Evolutionary conservation across 1,284 basidiomycete genomes (phyloP).

Genomic region (Naganishia sp.): DNA sequence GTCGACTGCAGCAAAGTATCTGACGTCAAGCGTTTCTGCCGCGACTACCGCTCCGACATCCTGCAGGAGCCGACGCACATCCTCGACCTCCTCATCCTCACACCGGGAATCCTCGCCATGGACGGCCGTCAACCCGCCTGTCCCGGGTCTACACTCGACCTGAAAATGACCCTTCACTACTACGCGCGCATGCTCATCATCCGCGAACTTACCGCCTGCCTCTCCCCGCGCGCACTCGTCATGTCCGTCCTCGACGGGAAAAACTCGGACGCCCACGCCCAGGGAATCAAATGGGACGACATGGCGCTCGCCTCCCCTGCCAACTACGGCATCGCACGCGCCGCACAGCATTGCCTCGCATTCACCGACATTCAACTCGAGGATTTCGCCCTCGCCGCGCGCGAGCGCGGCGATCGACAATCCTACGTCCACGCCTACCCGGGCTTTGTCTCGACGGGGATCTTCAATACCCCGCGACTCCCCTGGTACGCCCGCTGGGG

Average conservation of each 20-base stretch:
- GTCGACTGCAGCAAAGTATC: slow-evolving; percentile 31
- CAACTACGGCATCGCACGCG: slow-evolving; percentile 28
- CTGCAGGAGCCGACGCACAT: slow-evolving; percentile 6
- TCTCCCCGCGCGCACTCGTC: slow-evolving; percentile 31
- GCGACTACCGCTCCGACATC: slow-evolving; percentile 14
- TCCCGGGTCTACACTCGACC: slow-evolving; percentile 27
- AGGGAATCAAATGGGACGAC: slow-evolving; percentile 32
- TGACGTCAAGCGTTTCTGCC: slow-evolving; percentile 34
- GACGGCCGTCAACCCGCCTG: slow-evolving; percentile 30
- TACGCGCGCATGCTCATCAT: slow-evolving; percentile 35
- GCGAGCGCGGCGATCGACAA: slow-evolving; percentile 1
- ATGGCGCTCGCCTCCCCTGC: slow-evolving; percentile 28
- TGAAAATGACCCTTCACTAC: slow-evolving; percentile 35
- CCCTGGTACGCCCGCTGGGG: slow-evolving; percentile 22
- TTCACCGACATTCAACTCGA: slow-evolving; percentile 33
- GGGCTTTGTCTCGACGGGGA: slow-evolving; percentile 30
- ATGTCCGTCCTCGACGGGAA: slow-evolving; percentile 34
- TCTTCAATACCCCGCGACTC: slow-evolving; percentile 19
- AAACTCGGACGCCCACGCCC: slow-evolving; percentile 15
- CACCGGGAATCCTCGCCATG: slow-evolving; percentile 32
- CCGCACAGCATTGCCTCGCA: slow-evolving; percentile 30
- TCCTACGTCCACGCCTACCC: slow-evolving; percentile 34
- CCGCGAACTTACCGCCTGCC: slow-evolving; percentile 27
- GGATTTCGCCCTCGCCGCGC: slow-evolving; percentile 20
- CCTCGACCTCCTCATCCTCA: slow-evolving; percentile 31